Base-by-base conservation (phyloP, 2,329 filamentous ascomycete genomes). In the Teratosphaeria nubilosa region DNA sequence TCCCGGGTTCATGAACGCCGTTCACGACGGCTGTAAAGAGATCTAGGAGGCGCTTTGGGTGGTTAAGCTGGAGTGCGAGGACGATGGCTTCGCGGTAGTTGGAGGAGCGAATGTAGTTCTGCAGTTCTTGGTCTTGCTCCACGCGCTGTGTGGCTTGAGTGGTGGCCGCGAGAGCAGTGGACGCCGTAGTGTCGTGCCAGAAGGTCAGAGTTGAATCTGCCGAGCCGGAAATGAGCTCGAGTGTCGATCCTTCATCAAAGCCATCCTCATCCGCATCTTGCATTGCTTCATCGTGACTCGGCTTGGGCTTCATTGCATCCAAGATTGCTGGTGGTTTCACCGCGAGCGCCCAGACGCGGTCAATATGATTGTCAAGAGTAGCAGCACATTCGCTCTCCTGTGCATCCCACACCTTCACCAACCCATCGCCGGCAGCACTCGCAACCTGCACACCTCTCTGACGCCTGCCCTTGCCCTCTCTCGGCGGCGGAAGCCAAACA, bases 351-450 rank as follows among this genome's bases (percentile, higher is more conserved):
- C 91, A 96, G 0, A 97, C 91, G 58, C 94, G 85, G 74, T 99
- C 94, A 66, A 91, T 91, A 73, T 99, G 94, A 74, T 97, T 97
- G 75, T 99, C 94, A 4, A 99, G 81, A 0, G 94, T 99, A 63
- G 88, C 87, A 64, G 91, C 90, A 2, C 86, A 80, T 73, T 97
- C 94, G 53, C 91, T 91, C 1, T 82, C 86, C 69, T 87, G 87
- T 13, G 88, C 87, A 66, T 96, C 90, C 94, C 94, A 99, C 32
- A 99, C 84, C 75, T 97, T 99, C 59, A 99, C 91, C 3, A 99
- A 81, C 1, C 94, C 94, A 73, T 99, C 95, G 59, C 91, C 91
- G 45, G 89, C 94, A 14, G 94, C 91, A 64, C 88, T 95, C 34
- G 88, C 90, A 59, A 96, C 83, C 59, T 88, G 84, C 0, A 89